phyloP scores from a whole-genome alignment of 2,329 filamentous ascomycete species.

The Teratosphaeria nubilosa region DNA sequence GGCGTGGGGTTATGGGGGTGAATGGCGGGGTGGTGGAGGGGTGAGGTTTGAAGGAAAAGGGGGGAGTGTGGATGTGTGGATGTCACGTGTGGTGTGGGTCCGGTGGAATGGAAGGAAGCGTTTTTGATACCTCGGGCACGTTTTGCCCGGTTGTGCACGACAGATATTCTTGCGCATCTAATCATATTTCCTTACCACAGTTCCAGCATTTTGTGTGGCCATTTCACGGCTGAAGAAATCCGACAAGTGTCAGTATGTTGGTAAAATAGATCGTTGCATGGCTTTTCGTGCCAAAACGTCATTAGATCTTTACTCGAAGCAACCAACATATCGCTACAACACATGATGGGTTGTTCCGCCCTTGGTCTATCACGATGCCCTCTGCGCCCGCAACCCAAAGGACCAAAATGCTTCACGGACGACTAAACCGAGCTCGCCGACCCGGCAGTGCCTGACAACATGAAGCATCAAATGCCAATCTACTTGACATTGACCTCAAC shows the following conservation, averaged over 20 bases:
- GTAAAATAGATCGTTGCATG: neutral
- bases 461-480: neutral
- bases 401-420: too few species aligned
- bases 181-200: neutral
- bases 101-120: neutral
- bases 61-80: too few species aligned
- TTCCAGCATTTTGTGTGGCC: neutral
- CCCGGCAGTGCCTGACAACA: too few species aligned
- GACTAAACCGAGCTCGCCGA: neutral
- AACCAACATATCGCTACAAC: neutral
- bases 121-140: neutral
- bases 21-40: slow-evolving; percentile 23
- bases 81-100: neutral
- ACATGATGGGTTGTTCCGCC: neutral
- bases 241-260: too few species aligned
- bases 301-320: neutral
- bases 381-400: neutral
- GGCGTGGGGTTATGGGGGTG: slow-evolving; percentile 70
- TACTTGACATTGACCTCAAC: slow-evolving; percentile 73
- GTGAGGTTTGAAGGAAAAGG: too few species aligned
- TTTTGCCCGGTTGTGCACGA: neutral
- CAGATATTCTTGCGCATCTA: neutral
- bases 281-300: neutral
- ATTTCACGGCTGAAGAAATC: too few species aligned
- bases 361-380: neutral